Percentiles rank a stretch among this genome's conserved stretches.
phyloP scores from a whole-genome alignment of 2,329 filamentous ascomycete species.

The Colletotrichum sp. region DNA sequence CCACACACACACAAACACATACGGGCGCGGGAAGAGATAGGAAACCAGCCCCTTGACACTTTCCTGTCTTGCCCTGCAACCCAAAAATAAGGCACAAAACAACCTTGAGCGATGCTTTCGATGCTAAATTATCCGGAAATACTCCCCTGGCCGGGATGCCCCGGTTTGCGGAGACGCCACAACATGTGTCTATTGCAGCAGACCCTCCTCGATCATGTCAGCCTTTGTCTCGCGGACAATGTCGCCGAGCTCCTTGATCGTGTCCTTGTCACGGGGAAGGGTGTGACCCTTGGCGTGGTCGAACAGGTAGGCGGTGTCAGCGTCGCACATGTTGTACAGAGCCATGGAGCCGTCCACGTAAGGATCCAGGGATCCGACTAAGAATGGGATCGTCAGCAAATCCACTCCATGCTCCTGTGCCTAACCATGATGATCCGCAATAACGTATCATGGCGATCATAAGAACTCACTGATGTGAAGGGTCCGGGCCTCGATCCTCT shows the following conservation, averaged over 20 bases:
- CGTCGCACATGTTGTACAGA: conserved; percentile 66
- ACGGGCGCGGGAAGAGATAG: background rate
- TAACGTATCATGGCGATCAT: background rate
- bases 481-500: conserved; percentile 56
- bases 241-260: conserved; percentile 51
- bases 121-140: background rate
- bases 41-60: background rate
- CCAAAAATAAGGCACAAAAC: background rate
- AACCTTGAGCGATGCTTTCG: background rate
- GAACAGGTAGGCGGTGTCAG: conserved; percentile 64
- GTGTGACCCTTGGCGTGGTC: conserved; percentile 71
- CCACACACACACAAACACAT: background rate
- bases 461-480: conserved; percentile 52
- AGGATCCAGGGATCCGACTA: conserved; percentile 61
- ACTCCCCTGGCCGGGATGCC: background rate
- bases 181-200: background rate
- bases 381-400: conserved; percentile 19
- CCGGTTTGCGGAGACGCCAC: background rate
- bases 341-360: conserved; percentile 67
- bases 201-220: conserved; percentile 16
- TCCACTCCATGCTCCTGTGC: background rate
- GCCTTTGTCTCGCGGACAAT: conserved; percentile 39
- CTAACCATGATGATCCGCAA: background rate
- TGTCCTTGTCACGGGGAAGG: conserved; percentile 57
- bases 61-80: background rate